Evolutionary conservation across 257 asterid species (phyloP), one percentile per base, ranked within the genome.

Genomic region (Prunella vulgaris): DNA sequence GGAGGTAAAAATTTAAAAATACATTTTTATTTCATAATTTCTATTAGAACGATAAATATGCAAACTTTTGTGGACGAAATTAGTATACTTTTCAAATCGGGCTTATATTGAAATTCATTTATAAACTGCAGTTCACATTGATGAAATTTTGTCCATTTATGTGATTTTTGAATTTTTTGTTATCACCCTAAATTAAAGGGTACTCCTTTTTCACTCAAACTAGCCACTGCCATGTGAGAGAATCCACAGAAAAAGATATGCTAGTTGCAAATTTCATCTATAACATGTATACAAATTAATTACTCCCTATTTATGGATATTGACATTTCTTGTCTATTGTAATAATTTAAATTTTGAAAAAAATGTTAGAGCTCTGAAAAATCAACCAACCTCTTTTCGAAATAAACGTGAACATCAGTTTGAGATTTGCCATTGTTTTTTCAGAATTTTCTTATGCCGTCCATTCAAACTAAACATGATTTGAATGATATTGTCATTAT

Each of bases 161-260:
- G 49, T 40, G 49, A 10, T n/a, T 44, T 40, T 40, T 40, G 5
- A 40, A 40, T 10, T 10, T 40, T 40, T 8, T 40, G 7, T 0
- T 4, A 40, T 12, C 48, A 40, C 15, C 15, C 48, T 15, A 10
- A 13, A 3, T 44, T 44, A 9, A 10, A 54, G 17, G 62, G 62
- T 56, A 33, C 10, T 56, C 25, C 25, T 22, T 14, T 2, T 1
- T 10, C 32, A 1, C n/a, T 14, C 10, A 9, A 52, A n/a, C n/a
- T n/a, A n/a, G n/a, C n/a, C n/a, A n/a, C n/a, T n/a, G 30, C n/a
- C 24, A 56, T 56, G 21, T 33, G 9, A 24, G 10, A 49, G 71
- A 48, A 66, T 66, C 72, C 20, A 32, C 24, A 33, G 7, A 17
- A 25, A 64, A 24, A 58, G 72, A 67, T 67, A 51, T 51, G 42